phyloP scores from a whole-genome alignment of 1,284 basidiomycete species.

The Cryptococcus depauperatus region DNA sequence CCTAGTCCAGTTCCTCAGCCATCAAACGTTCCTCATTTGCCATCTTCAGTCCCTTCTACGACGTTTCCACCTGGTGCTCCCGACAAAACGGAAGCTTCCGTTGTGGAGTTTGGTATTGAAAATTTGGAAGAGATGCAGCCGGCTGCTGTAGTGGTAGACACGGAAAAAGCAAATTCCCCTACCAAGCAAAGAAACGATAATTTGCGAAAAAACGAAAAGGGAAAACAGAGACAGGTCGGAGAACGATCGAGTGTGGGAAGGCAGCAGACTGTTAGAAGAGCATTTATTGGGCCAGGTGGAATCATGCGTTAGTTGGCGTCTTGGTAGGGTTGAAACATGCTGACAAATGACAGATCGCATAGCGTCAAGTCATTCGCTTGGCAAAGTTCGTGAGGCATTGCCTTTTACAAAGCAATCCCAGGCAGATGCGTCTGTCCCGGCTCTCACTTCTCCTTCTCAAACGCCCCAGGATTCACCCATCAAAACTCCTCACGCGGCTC shows the following conservation, averaged over 20 bases:
- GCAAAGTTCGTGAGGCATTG: slow-evolving; percentile 3
- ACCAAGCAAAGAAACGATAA: slow-evolving; percentile 1
- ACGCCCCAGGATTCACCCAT: not conserved
- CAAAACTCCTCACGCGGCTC: no score
- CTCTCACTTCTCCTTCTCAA: not conserved
- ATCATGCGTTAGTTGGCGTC: slow-evolving; percentile 14
- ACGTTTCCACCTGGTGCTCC: not conserved
- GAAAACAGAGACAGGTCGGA: slow-evolving; percentile 4
- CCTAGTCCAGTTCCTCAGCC: not conserved
- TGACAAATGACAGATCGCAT: slow-evolving; percentile 2
- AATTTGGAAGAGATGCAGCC: slow-evolving; percentile 3
- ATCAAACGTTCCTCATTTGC: not conserved
- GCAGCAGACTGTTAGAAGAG: slow-evolving; percentile 16
- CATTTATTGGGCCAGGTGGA: slow-evolving; percentile 19
- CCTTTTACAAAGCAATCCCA: not conserved
- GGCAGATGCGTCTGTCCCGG: not conserved
- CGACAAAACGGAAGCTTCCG: not conserved
- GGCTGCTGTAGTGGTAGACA: slow-evolving; percentile 14
- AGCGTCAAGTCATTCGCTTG: slow-evolving; percentile 5
- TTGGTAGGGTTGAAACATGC: slow-evolving; percentile 1
- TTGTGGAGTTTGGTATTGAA: not conserved
- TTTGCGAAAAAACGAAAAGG: slow-evolving; percentile 5
- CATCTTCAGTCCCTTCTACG: not conserved
- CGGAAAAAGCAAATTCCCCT: slow-evolving; percentile 14
- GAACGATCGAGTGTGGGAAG: slow-evolving; percentile 12